Base-by-base conservation (phyloP, 192 early-diverging fungal species). In the Coemansia sp. region DNA sequence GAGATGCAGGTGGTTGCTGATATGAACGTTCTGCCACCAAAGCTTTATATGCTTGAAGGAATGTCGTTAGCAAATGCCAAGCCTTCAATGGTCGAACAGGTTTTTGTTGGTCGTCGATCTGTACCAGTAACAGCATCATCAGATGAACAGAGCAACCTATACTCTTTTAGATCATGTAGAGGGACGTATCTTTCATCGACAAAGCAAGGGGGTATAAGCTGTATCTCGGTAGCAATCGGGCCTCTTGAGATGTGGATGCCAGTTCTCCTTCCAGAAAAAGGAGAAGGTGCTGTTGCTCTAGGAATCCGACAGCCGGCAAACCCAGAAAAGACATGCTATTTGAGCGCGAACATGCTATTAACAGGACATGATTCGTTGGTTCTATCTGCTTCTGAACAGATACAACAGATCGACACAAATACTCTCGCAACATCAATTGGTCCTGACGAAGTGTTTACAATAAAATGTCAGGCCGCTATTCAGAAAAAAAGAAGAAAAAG, bases 221-320 rank as follows among this genome's bases (percentile, higher is more conserved):
- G 72, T 32, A 44, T 21, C 9, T 56, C 77, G 0, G 49, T 45
- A 26, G 77, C 77, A 13, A 80, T 80, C 19, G 72, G 77, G 2
- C 52, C 72, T 9, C 64, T 80, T 18, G 72, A 80, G 26, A 71
- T 71, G 73, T 80, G 77, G 77, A 68, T 65, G 10, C 77, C 77
- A 11, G 56, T 80, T 41, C 11, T 80, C 49, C 56, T 74, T 9
- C 71, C 68, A 2, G 77, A 74, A 12, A 52, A 57, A 21, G 77
- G 72, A 13, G 65, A 71, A 7, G 77, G 77, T 37, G 68, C 77
- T n/a, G 50, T 80, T 47, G 71, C 77, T 49, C 32, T 80, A 18
- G 61, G 21, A 65, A 72, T 73, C 12, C 32, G 23, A 0, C 63
- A 64, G 23, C 76, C 76, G 10, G 12, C 57, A n/a, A 68, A 64